phyloP scores from a whole-genome alignment of 371 early-diverging fungal genomes.

The Mucor mucedo region DNA sequence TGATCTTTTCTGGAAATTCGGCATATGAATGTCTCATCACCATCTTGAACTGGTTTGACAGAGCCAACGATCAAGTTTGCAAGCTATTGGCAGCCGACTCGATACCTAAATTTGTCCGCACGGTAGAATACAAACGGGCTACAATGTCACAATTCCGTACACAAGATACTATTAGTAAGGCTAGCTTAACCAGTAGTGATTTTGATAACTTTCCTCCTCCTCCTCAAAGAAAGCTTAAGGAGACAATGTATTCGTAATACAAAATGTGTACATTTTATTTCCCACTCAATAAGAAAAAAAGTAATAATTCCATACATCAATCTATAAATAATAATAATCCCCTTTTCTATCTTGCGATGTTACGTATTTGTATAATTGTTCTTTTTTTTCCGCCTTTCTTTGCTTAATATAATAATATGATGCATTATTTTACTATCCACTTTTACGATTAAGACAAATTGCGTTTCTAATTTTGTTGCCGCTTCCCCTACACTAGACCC shows the following conservation, averaged over 20 bases:
- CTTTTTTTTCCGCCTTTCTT: too few species aligned
- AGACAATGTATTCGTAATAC: constrained; percentile 7
- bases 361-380: too few species aligned
- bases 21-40: constrained; percentile 13
- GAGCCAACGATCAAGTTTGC: constrained; percentile 61
- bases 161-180: not conserved
- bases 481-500: too few species aligned
- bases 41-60: constrained; percentile 57
- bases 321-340: too few species aligned
- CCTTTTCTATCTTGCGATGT: too few species aligned
- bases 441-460: too few species aligned
- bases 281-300: not conserved
- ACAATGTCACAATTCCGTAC: not conserved
- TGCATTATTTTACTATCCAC: too few species aligned
- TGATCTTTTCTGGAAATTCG: constrained; percentile 15
- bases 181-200: constrained; percentile 1
- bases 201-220: constrained; percentile 24
- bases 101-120: constrained; percentile 65
- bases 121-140: constrained; percentile 48
- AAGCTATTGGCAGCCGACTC: constrained; percentile 66
- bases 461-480: too few species aligned
- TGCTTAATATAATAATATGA: too few species aligned
- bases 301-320: too few species aligned
- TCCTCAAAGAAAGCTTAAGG: constrained; percentile 21
- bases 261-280: not conserved